Base-by-base conservation (phyloP, 495 filamentous ascomycete genomes). In the Xylaria intraflava region DNA sequence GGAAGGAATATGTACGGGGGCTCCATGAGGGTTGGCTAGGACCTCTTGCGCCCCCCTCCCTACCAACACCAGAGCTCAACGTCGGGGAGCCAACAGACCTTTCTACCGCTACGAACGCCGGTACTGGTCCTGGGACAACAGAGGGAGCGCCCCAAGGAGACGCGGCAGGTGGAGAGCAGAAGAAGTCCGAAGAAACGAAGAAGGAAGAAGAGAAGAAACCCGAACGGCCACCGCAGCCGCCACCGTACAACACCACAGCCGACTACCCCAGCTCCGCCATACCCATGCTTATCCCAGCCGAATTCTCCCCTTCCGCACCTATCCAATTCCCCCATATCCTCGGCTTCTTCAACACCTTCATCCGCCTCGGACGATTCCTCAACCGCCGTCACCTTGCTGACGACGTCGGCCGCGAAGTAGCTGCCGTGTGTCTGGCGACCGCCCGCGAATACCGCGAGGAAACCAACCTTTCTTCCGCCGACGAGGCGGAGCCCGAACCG, bases 1-100 rank as follows among this genome's bases (percentile, higher is more conserved):
- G 93, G 93, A 97, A 96, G 71, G 93, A 99, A 71, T 99, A 96
- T 69, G 71, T 97, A 9, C 81, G 89, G 23, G 93, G 93, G 23
- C 59, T 96, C 52, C 93, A 99, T 57, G 93, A 99, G 64, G 93
- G 93, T 47, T 97, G 94, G 93, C 73, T 99, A 16, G 93, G 93
- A 1, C 90, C 93, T 1, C 71, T 95, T 22, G 60, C 67, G 4
- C 52, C 69, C 0, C 72, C 73, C 4, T 43, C 64, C 31, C 51
- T 67, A 55, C 66, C 71, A 22, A 47, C 59, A 27, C 52, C 61
- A 27, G 62, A 53, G 29, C 51, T 64, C 24, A 59, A 58, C 63
- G n/a, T 22, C 2, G 48, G 16, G 3, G n/a, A 29, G 3, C 20
- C 19, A 3, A 36, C 16, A 33, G 11, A 33, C 31, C 9, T 4